phyloP scores from a whole-genome alignment of 2,329 filamentous ascomycete species.

The Tolypocladium tropicale region DNA sequence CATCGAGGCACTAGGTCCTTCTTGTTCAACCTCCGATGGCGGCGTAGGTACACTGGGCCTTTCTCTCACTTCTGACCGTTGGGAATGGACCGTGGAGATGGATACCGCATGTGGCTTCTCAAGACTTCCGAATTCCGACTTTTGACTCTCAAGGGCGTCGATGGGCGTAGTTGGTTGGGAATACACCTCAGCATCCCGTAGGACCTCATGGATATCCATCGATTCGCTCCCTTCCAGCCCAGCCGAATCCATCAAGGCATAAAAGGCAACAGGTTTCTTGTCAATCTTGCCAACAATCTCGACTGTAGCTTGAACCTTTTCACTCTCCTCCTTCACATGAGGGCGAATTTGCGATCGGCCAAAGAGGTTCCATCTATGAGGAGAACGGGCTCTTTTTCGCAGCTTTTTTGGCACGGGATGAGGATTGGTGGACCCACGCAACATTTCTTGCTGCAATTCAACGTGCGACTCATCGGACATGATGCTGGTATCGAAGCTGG shows the following conservation, averaged over 20 bases:
- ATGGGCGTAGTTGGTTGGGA: conserved; percentile 8
- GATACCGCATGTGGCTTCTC: not conserved
- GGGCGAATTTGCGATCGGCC: conserved; percentile 40
- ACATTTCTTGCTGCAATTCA: conserved; percentile 26
- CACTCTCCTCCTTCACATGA: conserved; percentile 27
- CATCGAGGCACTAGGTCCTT: not conserved
- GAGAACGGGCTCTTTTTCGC: conserved; percentile 42
- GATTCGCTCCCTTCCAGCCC: conserved; percentile 40
- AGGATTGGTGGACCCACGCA: conserved; percentile 17
- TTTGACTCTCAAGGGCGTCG: not conserved
- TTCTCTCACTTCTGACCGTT: not conserved
- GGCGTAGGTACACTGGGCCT: not conserved
- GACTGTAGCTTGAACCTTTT: conserved; percentile 36
- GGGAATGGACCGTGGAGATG: not conserved
- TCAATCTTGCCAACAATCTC: conserved; percentile 37
- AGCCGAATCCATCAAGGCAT: conserved; percentile 50
- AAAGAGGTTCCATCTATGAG: conserved; percentile 55
- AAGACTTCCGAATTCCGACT: no score
- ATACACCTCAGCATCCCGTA: conserved; percentile 37
- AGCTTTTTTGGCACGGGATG: conserved; percentile 39
- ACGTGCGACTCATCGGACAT: conserved; percentile 45
- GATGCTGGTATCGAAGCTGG: conserved; percentile 46
- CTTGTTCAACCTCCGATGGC: not conserved
- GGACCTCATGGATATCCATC: conserved; percentile 30
- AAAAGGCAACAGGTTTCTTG: conserved; percentile 46